Percentiles rank a stretch among this genome's conserved stretches.
Conservation (phyloP, 2,329 filamentous ascomycete genomes). For the Penicillium sp. region DNA sequence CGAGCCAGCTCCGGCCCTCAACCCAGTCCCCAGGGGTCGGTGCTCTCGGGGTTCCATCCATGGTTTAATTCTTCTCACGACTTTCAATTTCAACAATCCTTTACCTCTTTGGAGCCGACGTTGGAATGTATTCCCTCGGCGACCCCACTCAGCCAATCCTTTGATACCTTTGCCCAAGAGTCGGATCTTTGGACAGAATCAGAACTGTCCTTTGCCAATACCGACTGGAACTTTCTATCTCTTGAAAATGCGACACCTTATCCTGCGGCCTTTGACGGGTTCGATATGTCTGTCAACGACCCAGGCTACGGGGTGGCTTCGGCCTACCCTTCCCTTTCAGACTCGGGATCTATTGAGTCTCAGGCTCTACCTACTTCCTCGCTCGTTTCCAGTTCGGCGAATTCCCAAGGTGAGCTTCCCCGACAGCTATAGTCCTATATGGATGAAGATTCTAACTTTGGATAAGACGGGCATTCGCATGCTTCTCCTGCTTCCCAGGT, state of each 20-base stretch:
- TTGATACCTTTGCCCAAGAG: constrained; percentile 17
- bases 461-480: constrained; percentile 18
- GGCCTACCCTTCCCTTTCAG: constrained; percentile 21
- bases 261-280: constrained; percentile 9
- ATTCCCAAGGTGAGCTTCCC: constrained; percentile 19
- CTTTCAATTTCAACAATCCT: constrained; percentile 7
- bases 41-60: constrained; percentile 8
- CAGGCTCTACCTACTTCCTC: constrained; percentile 9
- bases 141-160: constrained; percentile 18
- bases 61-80: constrained; percentile 20
- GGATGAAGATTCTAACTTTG: constrained; percentile 4
- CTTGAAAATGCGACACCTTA: constrained; percentile 7
- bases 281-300: constrained; percentile 12
- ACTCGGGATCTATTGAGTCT: constrained; percentile 19
- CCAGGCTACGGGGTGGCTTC: constrained; percentile 14
- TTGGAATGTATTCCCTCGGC: constrained; percentile 15
- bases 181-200: constrained; percentile 23
- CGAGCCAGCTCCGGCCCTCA: constrained; percentile 13
- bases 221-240: constrained; percentile 24
- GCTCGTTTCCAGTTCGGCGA: constrained; percentile 13
- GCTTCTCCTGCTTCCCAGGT: constrained; percentile 21
- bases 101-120: constrained; percentile 13
- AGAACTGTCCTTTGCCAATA: constrained; percentile 18
- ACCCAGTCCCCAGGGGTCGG: constrained; percentile 17
- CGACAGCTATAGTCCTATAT: not conserved